Base-by-base conservation (phyloP, 768 basidiomycete genomes). In the Tremella yokohamensis region DNA sequence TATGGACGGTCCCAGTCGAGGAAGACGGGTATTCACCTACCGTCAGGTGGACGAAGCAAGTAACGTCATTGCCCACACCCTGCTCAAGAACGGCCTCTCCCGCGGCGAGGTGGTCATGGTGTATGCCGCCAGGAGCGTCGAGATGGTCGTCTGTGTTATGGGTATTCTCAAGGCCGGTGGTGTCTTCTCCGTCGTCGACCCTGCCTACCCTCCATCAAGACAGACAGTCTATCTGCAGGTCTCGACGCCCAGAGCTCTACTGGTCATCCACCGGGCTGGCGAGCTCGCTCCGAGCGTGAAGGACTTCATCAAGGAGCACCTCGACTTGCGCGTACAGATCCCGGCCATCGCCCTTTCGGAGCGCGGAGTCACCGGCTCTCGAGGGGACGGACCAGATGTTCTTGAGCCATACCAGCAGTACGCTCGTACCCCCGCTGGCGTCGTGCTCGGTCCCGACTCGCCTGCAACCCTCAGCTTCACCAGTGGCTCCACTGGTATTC, bases 91-190 rank as follows among this genome's bases (percentile, higher is more conserved):
- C 13, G 96, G 96, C 6, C 79, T 99, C 3, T 82, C 92, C 76
- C 81, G 90, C 34, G 94, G 93, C 70, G 96, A 99, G 63, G 91
- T 98, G 18, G 91, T 98, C 53, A 97, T 94, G 87, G 87, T 99
- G 18, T 99, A 98, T 71, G 94, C 94, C 1, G 86, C 96, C 69
- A 84, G 96, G 34, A 90, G 89, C 65, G 92, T 97, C 48, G 94
- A 99, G 75, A 85, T 99, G 52, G 89, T 96, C 1, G 88, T 98
- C 2, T 93, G 94, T 4, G 91, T 98, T 8, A 89, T 99, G 87
- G 96, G 90, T 20, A 85, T 93, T 37, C 82, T 98, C 62, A 97
- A 97, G 78, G 90, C 88, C 2, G 96, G 96, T 24, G 94, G 89
- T 0, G 92, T 89, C 2, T 97, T 99, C 79, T 93, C 89, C 47